Percentiles rank a stretch among this genome's conserved stretches.
Conservation (phyloP, 495 filamentous ascomycete species). For the Friedmanniomyces simplex region DNA sequence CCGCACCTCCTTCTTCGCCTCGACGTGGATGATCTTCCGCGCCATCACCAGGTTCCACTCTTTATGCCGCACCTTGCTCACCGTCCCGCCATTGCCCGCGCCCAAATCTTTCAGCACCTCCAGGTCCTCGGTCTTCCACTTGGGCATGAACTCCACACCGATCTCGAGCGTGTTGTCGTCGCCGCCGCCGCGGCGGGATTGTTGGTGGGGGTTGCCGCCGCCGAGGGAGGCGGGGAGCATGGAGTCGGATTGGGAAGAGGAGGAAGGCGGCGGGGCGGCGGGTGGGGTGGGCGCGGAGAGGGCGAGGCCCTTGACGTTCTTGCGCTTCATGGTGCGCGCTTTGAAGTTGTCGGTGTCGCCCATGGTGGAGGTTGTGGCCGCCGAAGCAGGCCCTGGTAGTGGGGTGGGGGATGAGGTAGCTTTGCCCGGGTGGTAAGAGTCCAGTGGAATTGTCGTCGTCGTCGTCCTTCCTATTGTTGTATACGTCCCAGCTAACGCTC, state of each 20-base stretch:
- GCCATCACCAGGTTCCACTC: constrained; percentile 95
- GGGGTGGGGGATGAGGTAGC: no score
- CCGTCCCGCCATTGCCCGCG: constrained; percentile 91
- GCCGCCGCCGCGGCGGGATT: constrained; percentile 42
- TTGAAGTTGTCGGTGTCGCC: constrained; percentile 76
- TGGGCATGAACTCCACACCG: constrained; percentile 89
- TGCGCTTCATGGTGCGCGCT: constrained; percentile 87
- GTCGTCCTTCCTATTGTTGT: no score
- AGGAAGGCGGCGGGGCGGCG: constrained; percentile 38
- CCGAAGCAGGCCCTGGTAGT: background rate
- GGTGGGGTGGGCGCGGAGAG: constrained; percentile 56
- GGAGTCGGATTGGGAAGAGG: constrained; percentile 41
- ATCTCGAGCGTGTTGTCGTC: constrained; percentile 81
- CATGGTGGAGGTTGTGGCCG: constrained; percentile 43
- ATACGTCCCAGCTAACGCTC: no score
- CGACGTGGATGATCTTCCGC: constrained; percentile 97
- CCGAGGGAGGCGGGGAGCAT: constrained; percentile 50
- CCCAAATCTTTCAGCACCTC: constrained; percentile 90
- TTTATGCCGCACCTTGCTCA: constrained; percentile 93
- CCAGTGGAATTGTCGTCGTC: no score
- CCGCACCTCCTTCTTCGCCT: constrained; percentile 90
- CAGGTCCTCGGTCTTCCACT: constrained; percentile 84
- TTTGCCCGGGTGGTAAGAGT: no score
- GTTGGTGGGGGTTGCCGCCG: constrained; percentile 44
- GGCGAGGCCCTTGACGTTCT: constrained; percentile 93